phyloP scores from a whole-genome alignment of 108 stramenopile species.

The Conticribra guillardii region DNA sequence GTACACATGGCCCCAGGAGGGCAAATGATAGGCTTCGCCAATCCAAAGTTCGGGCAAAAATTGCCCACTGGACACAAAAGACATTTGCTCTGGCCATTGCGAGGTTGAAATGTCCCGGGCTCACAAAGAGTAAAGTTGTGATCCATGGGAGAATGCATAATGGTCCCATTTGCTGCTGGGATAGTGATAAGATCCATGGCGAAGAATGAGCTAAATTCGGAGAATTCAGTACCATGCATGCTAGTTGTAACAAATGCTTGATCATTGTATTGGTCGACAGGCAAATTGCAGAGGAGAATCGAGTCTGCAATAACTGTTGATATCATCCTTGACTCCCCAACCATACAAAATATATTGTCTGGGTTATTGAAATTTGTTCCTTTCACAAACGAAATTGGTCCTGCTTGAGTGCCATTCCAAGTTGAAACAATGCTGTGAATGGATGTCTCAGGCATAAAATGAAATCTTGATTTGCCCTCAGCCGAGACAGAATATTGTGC shows the following conservation, averaged over 20 bases:
- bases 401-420: conserved; percentile 18
- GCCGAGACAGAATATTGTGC: background rate
- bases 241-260: too few species aligned
- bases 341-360: background rate
- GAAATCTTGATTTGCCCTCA: conserved; percentile 9
- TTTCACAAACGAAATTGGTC: conserved; percentile 22
- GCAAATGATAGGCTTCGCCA: conserved; percentile 61
- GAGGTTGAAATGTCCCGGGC: conserved; percentile 82
- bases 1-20: conserved; percentile 78
- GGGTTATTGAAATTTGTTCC: conserved; percentile 33
- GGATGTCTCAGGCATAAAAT: conserved; percentile 28
- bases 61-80: conserved; percentile 77
- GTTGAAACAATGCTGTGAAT: conserved; percentile 22
- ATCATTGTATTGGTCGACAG: conserved; percentile 22
- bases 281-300: conserved; percentile 43
- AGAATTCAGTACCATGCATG: too few species aligned
- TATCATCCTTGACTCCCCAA: too few species aligned
- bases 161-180: conserved; percentile 62
- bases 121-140: conserved; percentile 78
- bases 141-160: background rate
- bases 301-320: conserved; percentile 32
- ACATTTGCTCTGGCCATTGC: conserved; percentile 48
- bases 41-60: conserved; percentile 72
- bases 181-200: background rate
- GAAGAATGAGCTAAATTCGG: conserved; percentile 25